Base-by-base conservation (phyloP, 2,329 filamentous ascomycete genomes). In the Verticillium klebahnii region DNA sequence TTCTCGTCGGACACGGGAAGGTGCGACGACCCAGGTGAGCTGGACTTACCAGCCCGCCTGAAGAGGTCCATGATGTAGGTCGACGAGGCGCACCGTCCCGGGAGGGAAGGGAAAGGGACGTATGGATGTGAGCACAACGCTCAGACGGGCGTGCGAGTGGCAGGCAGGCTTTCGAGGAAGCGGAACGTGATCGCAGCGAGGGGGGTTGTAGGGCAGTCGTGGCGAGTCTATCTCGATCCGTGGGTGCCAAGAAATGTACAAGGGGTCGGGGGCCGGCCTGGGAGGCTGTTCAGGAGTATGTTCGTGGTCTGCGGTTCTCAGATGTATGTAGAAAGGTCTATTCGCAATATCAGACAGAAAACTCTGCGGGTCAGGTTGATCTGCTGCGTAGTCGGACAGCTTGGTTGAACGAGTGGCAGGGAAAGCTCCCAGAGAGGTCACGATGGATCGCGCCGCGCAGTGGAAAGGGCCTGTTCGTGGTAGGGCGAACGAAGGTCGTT, bases 1-100 rank as follows among this genome's bases (percentile, higher is more conserved):
- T 85, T 85, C 69, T 84, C 82, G 66, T 85, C 81, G 57, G 76
- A 68, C 25, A 81, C 79, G 31, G 83, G 83, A 17, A 85, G 77
- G 32, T 76, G 70, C 68, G 75, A 70, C 57, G 74, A 70, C 60
- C 73, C 69, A 61, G 74, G 73, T 45, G 82, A 80, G 61, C 79
- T 77, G 73, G 80, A 79, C 73, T 78, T 80, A 65, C 79, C 79
- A 66, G 82, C 82, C 71, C 84, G 82, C 69, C 82, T 78, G 69
- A 86, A 78, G 71, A 86, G 74, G 80, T 87, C 84, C 84, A 86
- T 87, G 4, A 23, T 52, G n/a, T 9, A 12, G 45, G 45, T 52
- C 19, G 45, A 52, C 14, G 45, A 5, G 45, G 19, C 19, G 45
- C 45, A 3, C 8, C 9, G n/a, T 23, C 19, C 2, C n/a, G 45